These are phyloP conservation scores for Venturia nashicola DNA, from an alignment of 2,329 filamentous ascomycete genomes.

Conservation along the genomic window DNA sequence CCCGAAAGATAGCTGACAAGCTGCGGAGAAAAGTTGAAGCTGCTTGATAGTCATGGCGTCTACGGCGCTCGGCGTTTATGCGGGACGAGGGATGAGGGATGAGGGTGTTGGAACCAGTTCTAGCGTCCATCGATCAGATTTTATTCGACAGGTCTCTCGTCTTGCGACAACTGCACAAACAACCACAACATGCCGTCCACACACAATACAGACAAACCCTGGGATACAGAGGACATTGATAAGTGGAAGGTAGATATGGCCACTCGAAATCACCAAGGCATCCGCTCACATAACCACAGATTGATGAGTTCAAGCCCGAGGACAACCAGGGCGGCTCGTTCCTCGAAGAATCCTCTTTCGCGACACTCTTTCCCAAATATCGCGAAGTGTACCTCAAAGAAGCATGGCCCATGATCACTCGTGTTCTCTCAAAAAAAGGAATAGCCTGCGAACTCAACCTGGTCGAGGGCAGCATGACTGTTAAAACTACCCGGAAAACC, in stretches of 20 bases:
- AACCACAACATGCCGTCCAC: slow-evolving; percentile 63
- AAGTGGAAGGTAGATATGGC: slow-evolving; percentile 63
- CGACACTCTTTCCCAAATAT: slow-evolving; percentile 81
- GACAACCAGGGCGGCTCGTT: slow-evolving; percentile 82
- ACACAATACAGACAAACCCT: slow-evolving; percentile 80
- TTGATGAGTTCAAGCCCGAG: slow-evolving; percentile 72
- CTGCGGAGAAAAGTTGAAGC: neutral
- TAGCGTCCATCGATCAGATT: neutral
- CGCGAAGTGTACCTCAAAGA: slow-evolving; percentile 88
- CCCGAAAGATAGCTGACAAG: no score
- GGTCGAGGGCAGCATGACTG: slow-evolving; percentile 91
- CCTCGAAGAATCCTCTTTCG: slow-evolving; percentile 62
- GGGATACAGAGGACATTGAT: slow-evolving; percentile 95
- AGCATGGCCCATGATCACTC: slow-evolving; percentile 84
- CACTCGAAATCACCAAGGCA: neutral
- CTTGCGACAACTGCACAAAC: slow-evolving; percentile 3
- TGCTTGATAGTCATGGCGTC: neutral
- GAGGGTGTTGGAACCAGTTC: no score
- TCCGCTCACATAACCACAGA: slow-evolving; percentile 26
- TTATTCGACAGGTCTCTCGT: neutral
- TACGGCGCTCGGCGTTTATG: neutral
- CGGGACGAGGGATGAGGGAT: neutral
- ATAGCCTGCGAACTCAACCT: slow-evolving; percentile 89
- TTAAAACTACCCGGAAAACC: slow-evolving; percentile 86
- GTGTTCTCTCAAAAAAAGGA: slow-evolving; percentile 72